Base-by-base conservation (phyloP, 2,329 filamentous ascomycete genomes). In the Exophiala sp. region DNA sequence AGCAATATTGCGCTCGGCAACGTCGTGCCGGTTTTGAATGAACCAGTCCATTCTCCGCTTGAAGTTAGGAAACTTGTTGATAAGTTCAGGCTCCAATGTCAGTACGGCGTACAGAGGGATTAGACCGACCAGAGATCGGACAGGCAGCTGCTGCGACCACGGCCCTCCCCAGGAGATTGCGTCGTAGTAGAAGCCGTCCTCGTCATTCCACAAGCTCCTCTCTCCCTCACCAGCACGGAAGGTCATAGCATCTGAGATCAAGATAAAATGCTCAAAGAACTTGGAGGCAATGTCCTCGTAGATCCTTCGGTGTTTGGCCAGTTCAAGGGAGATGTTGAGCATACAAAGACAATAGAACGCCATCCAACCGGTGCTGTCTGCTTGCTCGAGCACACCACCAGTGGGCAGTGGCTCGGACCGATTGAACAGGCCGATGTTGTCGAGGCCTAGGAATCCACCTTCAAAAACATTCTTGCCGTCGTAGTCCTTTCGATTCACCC, bases 321-420 rank as follows among this genome's bases (percentile, higher is more conserved):
- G 77, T 71, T 97, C 93, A 10, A 97, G 78, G 11, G 90, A 84
- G 63, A 97, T 97, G 70, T 97, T 97, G 64, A 97, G 77, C 91
- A 97, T 97, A 71, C 83, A 89, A 56, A 97, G 72, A 63, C 86
- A 95, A 73, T 95, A 97, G 68, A 97, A 97, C 8, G 88, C 91
- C 91, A 97, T 97, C 91, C 91, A 97, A 24, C 91, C 91, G 8
- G 91, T 97, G 66, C 89, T 95, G 74, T 97, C 91, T 14, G 93
- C 93, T 71, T 97, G 91, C 69, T 97, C 91, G 7, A 97, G 79
- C 2, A 89, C 84, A 69, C 93, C 91, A 24, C 91, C 91, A 0
- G 93, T 97, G 0, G 91, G 91, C 32, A 97, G 73, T 21, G 93
- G 90, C 67, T 97, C 91, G 0, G 91, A 97, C 39, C 91, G 86